Evolutionary conservation across 768 basidiomycete species (phyloP), one percentile per base, ranked within the genome.

Genomic region (Lyophyllum atratum): DNA sequence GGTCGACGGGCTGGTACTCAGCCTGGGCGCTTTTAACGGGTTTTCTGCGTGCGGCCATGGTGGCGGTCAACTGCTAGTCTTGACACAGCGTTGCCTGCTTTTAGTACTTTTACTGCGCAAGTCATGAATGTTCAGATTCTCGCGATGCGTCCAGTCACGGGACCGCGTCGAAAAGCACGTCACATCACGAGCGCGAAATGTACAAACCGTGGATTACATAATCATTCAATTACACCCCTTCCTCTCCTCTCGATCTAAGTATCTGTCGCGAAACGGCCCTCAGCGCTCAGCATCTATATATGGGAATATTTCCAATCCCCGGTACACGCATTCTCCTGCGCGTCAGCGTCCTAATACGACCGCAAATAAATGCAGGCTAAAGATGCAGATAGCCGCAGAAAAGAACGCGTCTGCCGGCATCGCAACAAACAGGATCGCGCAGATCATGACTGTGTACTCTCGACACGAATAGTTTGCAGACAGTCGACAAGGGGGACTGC

Each of bases 11-110:
- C 34, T 61, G 56, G 25, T 57, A 48, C 14, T 57, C 51, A 29
- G 25, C n/a, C 14, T 48, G 28, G 21, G 31, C 33, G 31, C 43
- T 39, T 25, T 49, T 42, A 17, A 53, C 49, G 39, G 54, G 46
- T 34, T 53, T 59, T 47, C 57, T 59, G 24, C 51, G 57, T 15
- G 60, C 40, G 48, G 55, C 57, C 61, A 62, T 62, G 21, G 49
- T 52, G 39, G 42, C 12, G 4, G 51, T 39, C 8, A 43, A 48
- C 15, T 17, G 19, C 11, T 34, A 45, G 25, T 21, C 24, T 33
- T 11, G 29, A 11, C n/a, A 4, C n/a, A 40, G 46, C 15, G 25
- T 17, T 26, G 45, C 12, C 24, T 44, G 21, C 12, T 9, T 39
- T 21, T 6, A 40, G 8, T 6, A 33, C 7, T 9, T 15, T 37